These are phyloP conservation scores for Xylariales sp. DNA, from an alignment of 2,329 filamentous ascomycete genomes.

Conservation along the genomic window DNA sequence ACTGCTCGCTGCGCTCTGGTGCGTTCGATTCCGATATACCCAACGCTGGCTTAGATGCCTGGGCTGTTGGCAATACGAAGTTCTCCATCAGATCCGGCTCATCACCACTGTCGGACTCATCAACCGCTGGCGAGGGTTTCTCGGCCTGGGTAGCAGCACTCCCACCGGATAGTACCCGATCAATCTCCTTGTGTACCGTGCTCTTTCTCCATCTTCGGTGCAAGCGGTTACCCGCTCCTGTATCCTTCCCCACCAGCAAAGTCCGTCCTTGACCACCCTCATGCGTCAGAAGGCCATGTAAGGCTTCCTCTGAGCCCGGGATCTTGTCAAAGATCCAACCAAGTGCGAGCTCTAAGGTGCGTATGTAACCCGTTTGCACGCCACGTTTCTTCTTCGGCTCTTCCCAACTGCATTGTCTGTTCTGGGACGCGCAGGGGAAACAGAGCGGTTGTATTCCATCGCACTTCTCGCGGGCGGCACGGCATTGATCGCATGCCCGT, in stretches of 20 bases:
- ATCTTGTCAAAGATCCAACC: conserved; percentile 62
- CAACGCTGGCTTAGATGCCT: conserved; percentile 6
- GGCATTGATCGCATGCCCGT: conserved; percentile 65
- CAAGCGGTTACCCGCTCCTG: conserved; percentile 48
- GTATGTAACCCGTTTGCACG: conserved; percentile 75
- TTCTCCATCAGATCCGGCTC: conserved; percentile 20
- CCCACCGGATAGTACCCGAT: conserved; percentile 52
- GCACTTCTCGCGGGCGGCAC: conserved; percentile 65
- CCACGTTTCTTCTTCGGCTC: conserved; percentile 71
- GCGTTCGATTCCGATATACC: neutral
- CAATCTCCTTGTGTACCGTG: conserved; percentile 57
- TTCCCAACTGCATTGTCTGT: conserved; percentile 65
- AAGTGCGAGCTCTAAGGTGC: conserved; percentile 65
- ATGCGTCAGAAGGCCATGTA: conserved; percentile 49
- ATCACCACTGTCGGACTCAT: conserved; percentile 23
- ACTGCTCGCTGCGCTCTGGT: neutral
- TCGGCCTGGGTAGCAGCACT: conserved; percentile 28
- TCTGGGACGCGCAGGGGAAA: conserved; percentile 60
- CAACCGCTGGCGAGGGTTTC: conserved; percentile 23
- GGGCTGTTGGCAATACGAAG: conserved; percentile 1
- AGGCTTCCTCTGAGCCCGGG: conserved; percentile 52
- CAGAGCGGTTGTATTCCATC: conserved; percentile 65
- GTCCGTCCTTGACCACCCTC: conserved; percentile 36
- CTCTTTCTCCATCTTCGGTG: conserved; percentile 61
- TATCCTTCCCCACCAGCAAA: conserved; percentile 48